phyloP scores from a whole-genome alignment of 352 stramenopile genomes.

The Peronospora farinosa region DNA sequence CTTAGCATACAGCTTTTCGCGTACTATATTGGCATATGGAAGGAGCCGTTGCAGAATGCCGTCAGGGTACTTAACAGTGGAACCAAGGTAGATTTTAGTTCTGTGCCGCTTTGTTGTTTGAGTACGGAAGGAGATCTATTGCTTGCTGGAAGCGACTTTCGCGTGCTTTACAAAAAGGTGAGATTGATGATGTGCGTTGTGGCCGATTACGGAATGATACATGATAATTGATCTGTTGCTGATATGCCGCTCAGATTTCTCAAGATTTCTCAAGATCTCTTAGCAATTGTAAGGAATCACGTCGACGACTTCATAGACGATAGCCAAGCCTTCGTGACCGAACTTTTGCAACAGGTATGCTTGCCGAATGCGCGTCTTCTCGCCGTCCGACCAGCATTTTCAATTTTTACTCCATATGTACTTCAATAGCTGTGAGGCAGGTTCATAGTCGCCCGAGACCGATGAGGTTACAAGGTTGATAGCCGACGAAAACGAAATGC shows the following conservation, averaged over 20 bases:
- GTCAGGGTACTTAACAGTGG: constrained; percentile 39
- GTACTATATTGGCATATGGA: constrained; percentile 60
- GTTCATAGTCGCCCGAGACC: no score
- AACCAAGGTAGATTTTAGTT: constrained; percentile 42
- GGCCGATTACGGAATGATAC: not conserved
- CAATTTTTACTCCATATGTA: no score
- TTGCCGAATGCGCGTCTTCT: no score
- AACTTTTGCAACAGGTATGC: constrained; percentile 46
- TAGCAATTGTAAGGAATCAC: constrained; percentile 28
- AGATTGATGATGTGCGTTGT: not conserved
- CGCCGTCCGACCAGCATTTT: no score
- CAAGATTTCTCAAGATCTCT: constrained; percentile 38
- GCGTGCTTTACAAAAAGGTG: constrained; percentile 53
- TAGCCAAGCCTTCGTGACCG: constrained; percentile 34
- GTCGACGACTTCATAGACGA: constrained; percentile 45
- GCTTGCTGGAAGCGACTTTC: constrained; percentile 67
- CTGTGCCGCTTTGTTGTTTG: constrained; percentile 40
- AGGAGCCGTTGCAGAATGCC: constrained; percentile 37
- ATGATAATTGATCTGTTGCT: not conserved
- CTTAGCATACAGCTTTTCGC: constrained; percentile 61
- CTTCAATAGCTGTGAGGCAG: no score
- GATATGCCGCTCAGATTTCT: constrained; percentile 42
- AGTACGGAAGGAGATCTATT: constrained; percentile 59
- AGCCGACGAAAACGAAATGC: no score
- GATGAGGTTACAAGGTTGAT: no score